These are phyloP conservation scores for Lignosus rhinocerotis DNA, from an alignment of 1,284 basidiomycete species.

Conservation along the genomic window DNA sequence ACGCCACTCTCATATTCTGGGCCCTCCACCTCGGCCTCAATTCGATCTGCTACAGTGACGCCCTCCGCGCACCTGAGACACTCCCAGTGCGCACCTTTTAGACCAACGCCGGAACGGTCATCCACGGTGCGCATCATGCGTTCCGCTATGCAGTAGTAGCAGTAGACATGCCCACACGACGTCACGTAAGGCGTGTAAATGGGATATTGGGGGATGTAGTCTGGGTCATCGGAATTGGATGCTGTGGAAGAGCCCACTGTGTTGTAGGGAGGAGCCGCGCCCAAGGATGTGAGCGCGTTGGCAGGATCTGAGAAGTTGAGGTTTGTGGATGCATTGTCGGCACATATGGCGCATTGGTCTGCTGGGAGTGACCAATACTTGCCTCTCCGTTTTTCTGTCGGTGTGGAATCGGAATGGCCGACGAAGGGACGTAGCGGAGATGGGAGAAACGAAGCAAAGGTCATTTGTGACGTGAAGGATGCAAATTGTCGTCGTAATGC, in stretches of 20 bases:
- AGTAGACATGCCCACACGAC: constrained; percentile 82
- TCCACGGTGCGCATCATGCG: constrained; percentile 74
- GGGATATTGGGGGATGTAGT: constrained; percentile 56
- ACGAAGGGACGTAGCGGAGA: constrained; percentile 24
- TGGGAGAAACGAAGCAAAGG: constrained; percentile 41
- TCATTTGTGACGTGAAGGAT: constrained; percentile 36
- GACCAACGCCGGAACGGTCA: constrained; percentile 52
- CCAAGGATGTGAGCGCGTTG: constrained; percentile 48
- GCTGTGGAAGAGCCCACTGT: constrained; percentile 5
- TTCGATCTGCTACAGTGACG: constrained; percentile 57
- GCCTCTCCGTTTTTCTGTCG: constrained; percentile 37
- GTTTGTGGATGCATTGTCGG: constrained; percentile 67
- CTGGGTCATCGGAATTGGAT: constrained; percentile 23
- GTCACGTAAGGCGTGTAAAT: constrained; percentile 74
- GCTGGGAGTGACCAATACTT: constrained; percentile 64
- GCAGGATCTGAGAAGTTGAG: constrained; percentile 55
- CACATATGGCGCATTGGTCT: constrained; percentile 80
- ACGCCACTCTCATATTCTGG: constrained; percentile 31
- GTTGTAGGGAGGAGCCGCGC: constrained; percentile 25
- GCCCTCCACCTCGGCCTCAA: constrained; percentile 40
- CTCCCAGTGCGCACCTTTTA: constrained; percentile 56
- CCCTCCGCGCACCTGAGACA: constrained; percentile 75
- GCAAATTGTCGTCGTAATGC: constrained; percentile 60
- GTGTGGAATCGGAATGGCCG: constrained; percentile 20
- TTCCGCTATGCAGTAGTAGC: constrained; percentile 86